Percentiles rank a stretch among this genome's conserved stretches.
Conservation (phyloP, 2,329 filamentous ascomycete genomes). For the Alternaria longipes region DNA sequence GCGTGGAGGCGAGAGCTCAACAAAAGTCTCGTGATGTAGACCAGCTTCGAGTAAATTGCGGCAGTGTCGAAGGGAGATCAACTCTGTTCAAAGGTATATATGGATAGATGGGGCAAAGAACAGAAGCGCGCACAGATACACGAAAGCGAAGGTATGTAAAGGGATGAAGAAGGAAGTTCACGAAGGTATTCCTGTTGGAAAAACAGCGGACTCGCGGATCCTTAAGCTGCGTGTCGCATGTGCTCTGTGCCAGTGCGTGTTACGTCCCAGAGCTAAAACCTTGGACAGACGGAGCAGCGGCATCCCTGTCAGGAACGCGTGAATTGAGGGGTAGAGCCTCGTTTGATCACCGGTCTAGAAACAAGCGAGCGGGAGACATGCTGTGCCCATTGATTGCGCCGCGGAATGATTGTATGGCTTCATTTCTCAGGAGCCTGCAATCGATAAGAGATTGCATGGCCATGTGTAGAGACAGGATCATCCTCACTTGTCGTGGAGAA, state of each 20-base stretch:
- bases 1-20: slow-evolving; percentile 5
- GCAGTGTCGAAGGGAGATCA: slow-evolving; percentile 26
- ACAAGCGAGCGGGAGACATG: slow-evolving; percentile 30
- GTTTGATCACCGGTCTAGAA: slow-evolving; percentile 43
- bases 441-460: slow-evolving; percentile 17
- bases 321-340: slow-evolving; percentile 16
- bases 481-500: background rate
- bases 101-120: background rate
- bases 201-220: slow-evolving; percentile 2
- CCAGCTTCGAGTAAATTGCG: slow-evolving; percentile 27
- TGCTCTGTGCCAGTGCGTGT: slow-evolving; percentile 26
- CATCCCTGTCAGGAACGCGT: slow-evolving; percentile 19
- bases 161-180: slow-evolving; percentile 14
- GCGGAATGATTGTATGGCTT: slow-evolving; percentile 25
- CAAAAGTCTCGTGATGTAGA: slow-evolving; percentile 10
- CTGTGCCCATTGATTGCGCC: slow-evolving; percentile 13
- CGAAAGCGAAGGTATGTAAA: slow-evolving; percentile 22
- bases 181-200: background rate
- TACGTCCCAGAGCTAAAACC: slow-evolving; percentile 24
- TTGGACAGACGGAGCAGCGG: slow-evolving; percentile 6
- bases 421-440: slow-evolving; percentile 18
- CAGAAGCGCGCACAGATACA: background rate
- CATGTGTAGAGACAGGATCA: slow-evolving; percentile 2
- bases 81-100: slow-evolving; percentile 16
- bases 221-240: slow-evolving; percentile 26